phyloP scores from a whole-genome alignment of 345 rosid genomes.

The Eucalyptus curtisii region DNA sequence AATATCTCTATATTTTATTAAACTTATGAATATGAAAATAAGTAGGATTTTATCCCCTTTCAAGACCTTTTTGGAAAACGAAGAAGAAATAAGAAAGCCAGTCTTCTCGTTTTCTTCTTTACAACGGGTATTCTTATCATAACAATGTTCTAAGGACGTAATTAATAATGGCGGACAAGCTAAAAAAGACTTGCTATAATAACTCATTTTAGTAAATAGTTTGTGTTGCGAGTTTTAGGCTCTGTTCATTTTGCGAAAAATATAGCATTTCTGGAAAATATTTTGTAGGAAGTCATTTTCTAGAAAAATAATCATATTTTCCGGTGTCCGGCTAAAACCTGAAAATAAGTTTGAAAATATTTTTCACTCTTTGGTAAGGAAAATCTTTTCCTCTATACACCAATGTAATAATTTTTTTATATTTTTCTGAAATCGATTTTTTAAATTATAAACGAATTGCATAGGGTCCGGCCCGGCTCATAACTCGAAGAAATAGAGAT shows the following conservation, averaged over 20 bases:
- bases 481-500: not conserved
- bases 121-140: not conserved
- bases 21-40: too few relatives aligned
- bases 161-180: not conserved
- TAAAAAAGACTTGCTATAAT: not conserved
- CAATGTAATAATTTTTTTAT: too few relatives aligned
- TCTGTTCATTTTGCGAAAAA: fast-evolving
- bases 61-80: not conserved
- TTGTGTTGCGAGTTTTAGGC: not conserved
- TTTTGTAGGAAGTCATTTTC: too few relatives aligned
- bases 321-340: fast-evolving
- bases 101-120: not conserved
- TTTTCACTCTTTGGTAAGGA: fast-evolving
- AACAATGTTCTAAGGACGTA: not conserved
- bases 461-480: not conserved
- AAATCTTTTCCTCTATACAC: too few relatives aligned
- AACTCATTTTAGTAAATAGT: not conserved
- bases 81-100: not conserved
- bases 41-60: not conserved
- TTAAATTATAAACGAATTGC: too few relatives aligned
- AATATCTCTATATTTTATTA: too few relatives aligned
- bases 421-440: too few relatives aligned
- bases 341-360: too few relatives aligned
- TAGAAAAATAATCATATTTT: too few relatives aligned
- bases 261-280: too few relatives aligned